Base-by-base conservation (phyloP, 2,329 filamentous ascomycete species). In the Zymoseptoria crescenta region DNA sequence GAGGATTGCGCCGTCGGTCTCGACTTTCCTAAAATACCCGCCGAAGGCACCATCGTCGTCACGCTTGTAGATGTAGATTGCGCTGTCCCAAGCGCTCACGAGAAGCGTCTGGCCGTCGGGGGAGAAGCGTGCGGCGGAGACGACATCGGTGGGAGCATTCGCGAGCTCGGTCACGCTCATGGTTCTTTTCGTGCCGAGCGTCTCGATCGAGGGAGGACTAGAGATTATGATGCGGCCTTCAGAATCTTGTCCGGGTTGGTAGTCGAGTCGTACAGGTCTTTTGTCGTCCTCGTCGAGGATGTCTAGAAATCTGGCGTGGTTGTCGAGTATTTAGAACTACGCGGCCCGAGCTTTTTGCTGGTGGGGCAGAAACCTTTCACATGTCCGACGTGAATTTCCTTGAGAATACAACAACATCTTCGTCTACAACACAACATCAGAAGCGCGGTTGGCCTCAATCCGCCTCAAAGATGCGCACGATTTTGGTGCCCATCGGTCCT, bases 61-160 rank as follows among this genome's bases (percentile, higher is more conserved):
- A 49, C 61, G 60, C 6, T 55, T 54, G 80, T 97, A 97, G 56
- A 93, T 81, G 75, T 96, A 96, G 58, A 96, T 85, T 73, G 90
- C 85, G 75, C 87, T 90, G 76, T 97, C 93, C 94, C 94, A 99
- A 58, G 91, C 96, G 9, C 92, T 88, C 67, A 93, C 92, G n/a
- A 95, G 83, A 45, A 99, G 82, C 67, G 86, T 87, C 56, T 81
- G 84, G 2, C 87, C 82, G n/a, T 86, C 85, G 41, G 91, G 89
- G 65, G 92, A 90, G 80, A 96, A 99, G 70, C 85, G 85, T 69
- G 97, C 79, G 24, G 91, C 82, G 53, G 93, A 96, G 69, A 97
- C 88, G 68, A 88, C 89, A 76, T 99, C 94, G 67, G 82, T 83
- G 9, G 94, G 94, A 52, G 91, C 87, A 68, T 90, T 84, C 61